Percentiles rank a stretch among this genome's conserved stretches.
These are phyloP conservation scores for Oryza glaberrima DNA, from an alignment of 176 grass and related monocot genomes.

Conservation along the genomic window DNA sequence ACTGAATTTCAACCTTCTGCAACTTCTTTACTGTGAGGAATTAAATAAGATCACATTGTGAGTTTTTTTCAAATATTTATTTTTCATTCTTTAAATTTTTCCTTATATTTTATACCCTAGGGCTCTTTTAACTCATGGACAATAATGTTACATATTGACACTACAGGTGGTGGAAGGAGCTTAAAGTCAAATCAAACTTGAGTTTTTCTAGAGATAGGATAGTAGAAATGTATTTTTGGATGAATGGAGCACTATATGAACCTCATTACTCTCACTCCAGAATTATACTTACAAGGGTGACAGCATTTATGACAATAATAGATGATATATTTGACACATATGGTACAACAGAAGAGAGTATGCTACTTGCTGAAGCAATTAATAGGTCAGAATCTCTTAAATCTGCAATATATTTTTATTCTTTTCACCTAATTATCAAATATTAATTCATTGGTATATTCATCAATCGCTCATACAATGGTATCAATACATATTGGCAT, in stretches of 20 bases:
- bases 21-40: slow-evolving; percentile 55
- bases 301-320: slow-evolving; percentile 25
- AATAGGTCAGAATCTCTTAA: slow-evolving; percentile 22
- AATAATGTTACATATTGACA: neutral
- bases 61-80: slow-evolving; percentile 13
- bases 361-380: slow-evolving; percentile 39
- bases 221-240: slow-evolving; percentile 54
- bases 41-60: slow-evolving; percentile 37
- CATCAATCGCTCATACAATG: neutral
- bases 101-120: neutral
- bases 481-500: neutral
- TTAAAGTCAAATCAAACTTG: slow-evolving; percentile 33
- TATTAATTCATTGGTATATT: neutral
- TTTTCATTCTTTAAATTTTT: neutral
- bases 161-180: slow-evolving; percentile 42
- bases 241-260: slow-evolving; percentile 48
- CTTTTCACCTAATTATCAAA: neutral
- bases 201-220: slow-evolving; percentile 51
- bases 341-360: slow-evolving; percentile 33
- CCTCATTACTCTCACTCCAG: slow-evolving; percentile 23
- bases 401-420: neutral
- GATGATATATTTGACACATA: slow-evolving; percentile 47
- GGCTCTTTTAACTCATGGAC: neutral
- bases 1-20: slow-evolving; percentile 58
- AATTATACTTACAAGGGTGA: slow-evolving; percentile 44